Conservation (phyloP, 805 yeast species). For the Phaffomyces opuntiae region DNA sequence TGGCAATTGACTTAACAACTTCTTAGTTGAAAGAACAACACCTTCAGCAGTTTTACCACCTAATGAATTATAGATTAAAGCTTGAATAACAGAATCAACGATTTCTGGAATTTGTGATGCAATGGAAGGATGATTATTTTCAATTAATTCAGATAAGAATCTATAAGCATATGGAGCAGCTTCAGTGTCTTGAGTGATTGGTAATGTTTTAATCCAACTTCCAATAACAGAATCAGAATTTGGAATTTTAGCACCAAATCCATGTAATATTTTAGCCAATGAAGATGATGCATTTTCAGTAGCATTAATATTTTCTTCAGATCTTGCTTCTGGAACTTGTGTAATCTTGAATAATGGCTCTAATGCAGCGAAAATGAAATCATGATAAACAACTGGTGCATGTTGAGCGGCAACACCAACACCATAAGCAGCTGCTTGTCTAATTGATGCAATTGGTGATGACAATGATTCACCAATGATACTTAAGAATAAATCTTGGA, state of each 20-base stretch:
- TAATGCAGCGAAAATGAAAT: constrained; percentile 61
- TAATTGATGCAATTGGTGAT: constrained; percentile 59
- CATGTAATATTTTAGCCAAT: constrained; percentile 74
- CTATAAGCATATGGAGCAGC: constrained; percentile 82
- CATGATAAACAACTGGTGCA: constrained; percentile 60
- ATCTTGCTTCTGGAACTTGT: constrained; percentile 70
- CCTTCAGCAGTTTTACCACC: constrained; percentile 66
- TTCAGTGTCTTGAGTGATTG: constrained; percentile 75
- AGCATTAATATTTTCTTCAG: constrained; percentile 78
- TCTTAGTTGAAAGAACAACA: constrained; percentile 56
- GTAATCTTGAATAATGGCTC: constrained; percentile 70
- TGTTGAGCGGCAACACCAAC: constrained; percentile 82
- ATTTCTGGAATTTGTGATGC: constrained; percentile 48
- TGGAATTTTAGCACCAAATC: constrained; percentile 52
- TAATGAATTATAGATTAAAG: constrained; percentile 60
- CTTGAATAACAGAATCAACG: constrained; percentile 66
- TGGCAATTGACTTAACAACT: constrained; percentile 56
- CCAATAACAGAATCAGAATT: constrained; percentile 54
- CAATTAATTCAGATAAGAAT: constrained; percentile 67
- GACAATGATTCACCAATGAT: constrained; percentile 62
- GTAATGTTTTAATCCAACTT: constrained; percentile 78
- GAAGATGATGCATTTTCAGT: constrained; percentile 83
- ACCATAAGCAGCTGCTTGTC: constrained; percentile 83
- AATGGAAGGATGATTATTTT: constrained; percentile 55
- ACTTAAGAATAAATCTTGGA: constrained; percentile 56